Base-by-base conservation (phyloP, 176 grass and related monocot species). In the Aegilops longissima region DNA sequence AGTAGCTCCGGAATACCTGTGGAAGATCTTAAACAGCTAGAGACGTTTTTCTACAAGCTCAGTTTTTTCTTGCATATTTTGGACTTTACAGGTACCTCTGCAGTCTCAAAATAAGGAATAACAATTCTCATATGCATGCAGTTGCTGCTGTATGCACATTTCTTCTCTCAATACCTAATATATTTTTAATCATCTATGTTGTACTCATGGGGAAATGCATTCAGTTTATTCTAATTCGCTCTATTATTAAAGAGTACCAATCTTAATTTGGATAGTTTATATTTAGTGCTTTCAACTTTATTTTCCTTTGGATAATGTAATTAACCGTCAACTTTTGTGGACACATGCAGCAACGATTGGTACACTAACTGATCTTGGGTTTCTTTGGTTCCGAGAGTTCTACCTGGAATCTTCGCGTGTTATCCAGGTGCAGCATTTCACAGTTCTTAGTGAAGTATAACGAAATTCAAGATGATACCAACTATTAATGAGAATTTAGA, bases 51-150 rank as follows among this genome's bases (percentile, higher is more conserved):
- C 86, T 98, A 98, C 86, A 98, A 98, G 79, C 96, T 98, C 47
- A 92, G 96, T 75, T 98, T 98, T 90, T 98, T 98, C 82, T 86
- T 98, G 78, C 96, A 98, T 92, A 98, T 98, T 88, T 90, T 98
- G 90, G 96, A 98, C 77, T 98, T 91, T 85, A 98, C 92, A 94
- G 96, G 96, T 98, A 77, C 44, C 24, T 30, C 13, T 58, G 18
- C 73, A 70, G 21, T 63, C 16, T 83, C 40, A 72, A 45, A 81
- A 33, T 69, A 62, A 52, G 61, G 84, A 83, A 76, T 84, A 81
- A 30, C 9, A 84, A 80, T 71, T 83, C 23, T 42, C 76, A 27
- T 87, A 29, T 54, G 35, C 42, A 66, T 79, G 23, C 54, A 79
- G 18, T 79, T 90, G 3, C 21, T 66, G 17, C 4, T 38, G 56